Conservation (phyloP, 2,329 filamentous ascomycete species). For the Didymella keratinophila region DNA sequence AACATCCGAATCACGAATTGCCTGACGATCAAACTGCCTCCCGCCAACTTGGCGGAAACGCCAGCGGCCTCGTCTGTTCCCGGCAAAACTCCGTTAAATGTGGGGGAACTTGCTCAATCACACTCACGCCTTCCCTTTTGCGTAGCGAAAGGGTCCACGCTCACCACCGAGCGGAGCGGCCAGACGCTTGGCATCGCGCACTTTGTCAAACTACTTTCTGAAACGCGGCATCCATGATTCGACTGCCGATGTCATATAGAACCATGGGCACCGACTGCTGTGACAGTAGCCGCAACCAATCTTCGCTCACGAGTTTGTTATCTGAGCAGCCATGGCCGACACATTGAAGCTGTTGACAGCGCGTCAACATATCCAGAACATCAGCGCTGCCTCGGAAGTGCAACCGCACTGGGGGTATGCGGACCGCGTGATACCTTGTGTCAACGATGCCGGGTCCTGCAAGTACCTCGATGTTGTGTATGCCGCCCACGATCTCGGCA, state of each 20-base stretch:
- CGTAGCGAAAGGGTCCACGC: constrained; percentile 5
- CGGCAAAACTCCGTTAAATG: constrained; percentile 25
- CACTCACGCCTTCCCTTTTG: constrained; percentile 30
- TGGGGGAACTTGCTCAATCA: constrained; percentile 46
- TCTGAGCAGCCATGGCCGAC: constrained; percentile 30
- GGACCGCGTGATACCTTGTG: constrained; percentile 63
- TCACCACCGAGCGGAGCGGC: constrained; percentile 20
- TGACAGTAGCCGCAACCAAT: constrained; percentile 16
- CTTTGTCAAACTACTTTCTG: constrained; percentile 14
- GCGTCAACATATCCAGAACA: constrained; percentile 50
- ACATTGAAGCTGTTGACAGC: constrained; percentile 27
- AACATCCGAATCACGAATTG: constrained; percentile 4
- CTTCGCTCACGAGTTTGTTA: constrained; percentile 23
- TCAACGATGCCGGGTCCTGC: constrained; percentile 65
- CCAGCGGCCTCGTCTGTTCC: constrained; percentile 11
- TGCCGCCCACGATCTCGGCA: constrained; percentile 60
- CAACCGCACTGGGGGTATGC: constrained; percentile 66
- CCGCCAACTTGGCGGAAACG: constrained; percentile 14
- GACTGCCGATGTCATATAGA: constrained; percentile 26
- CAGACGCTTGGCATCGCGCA: constrained; percentile 31
- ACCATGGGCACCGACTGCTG: constrained; percentile 6
- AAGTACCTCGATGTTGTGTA: constrained; percentile 66
- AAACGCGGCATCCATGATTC: constrained; percentile 21
- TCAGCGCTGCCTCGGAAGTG: constrained; percentile 48
- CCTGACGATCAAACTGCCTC: constrained; percentile 17